Conservation (phyloP, 2,329 filamentous ascomycete genomes). For the Ramichloridium luteum region DNA sequence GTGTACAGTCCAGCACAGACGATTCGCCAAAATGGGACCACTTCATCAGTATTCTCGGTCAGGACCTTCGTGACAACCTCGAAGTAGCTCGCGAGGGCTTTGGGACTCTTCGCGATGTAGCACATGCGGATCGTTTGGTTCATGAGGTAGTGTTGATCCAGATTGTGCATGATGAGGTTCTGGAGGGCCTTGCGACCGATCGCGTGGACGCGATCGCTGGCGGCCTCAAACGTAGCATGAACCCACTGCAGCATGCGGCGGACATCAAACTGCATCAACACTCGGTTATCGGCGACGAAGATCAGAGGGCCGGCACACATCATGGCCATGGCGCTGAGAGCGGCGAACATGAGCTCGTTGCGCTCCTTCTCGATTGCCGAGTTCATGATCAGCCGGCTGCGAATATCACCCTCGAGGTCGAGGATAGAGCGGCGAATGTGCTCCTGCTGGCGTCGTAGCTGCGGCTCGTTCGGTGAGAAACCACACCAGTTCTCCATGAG, state of each 20-base stretch:
- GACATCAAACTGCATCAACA: conserved; percentile 82
- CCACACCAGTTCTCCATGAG: conserved; percentile 99
- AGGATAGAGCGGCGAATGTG: conserved; percentile 77
- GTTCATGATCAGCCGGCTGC: conserved; percentile 65
- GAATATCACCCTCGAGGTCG: conserved; percentile 59
- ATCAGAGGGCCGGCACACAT: conserved; percentile 74
- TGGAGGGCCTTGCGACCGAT: conserved; percentile 80
- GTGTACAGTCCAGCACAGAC: conserved; percentile 82
- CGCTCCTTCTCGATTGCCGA: conserved; percentile 97
- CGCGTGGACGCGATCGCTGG: conserved; percentile 80
- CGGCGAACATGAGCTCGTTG: conserved; percentile 76
- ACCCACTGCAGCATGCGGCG: conserved; percentile 91
- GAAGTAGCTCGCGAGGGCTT: conserved; percentile 90
- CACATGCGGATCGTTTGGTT: conserved; percentile 87
- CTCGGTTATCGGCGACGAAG: conserved; percentile 76
- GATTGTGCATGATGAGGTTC: conserved; percentile 83
- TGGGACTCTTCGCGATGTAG: conserved; percentile 60
- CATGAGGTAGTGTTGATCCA: conserved; percentile 70
- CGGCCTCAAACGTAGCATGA: conserved; percentile 82
- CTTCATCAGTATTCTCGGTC: conserved; percentile 67
- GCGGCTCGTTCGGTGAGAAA: conserved; percentile 78
- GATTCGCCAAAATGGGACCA: conserved; percentile 79
- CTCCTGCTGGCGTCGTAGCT: conserved; percentile 72
- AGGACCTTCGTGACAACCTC: conserved; percentile 81
- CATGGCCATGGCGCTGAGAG: conserved; percentile 88